Conservation (phyloP, 2,329 filamentous ascomycete species). For the Penicillium sp. region DNA sequence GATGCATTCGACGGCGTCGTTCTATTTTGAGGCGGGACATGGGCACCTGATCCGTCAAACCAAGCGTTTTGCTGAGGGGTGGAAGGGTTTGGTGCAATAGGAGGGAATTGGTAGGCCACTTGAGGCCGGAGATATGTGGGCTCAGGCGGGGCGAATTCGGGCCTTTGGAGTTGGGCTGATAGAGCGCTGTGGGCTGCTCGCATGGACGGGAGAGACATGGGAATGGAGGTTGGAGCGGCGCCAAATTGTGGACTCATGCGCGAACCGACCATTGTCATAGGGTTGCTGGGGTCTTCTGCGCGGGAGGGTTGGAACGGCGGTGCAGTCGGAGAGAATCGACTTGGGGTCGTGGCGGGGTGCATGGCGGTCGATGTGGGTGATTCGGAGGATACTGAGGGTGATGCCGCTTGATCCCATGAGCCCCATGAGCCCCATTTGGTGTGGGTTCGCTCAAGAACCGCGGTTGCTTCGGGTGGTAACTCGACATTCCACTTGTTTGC, state of each 20-base stretch:
- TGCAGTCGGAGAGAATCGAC: conserved; percentile 16
- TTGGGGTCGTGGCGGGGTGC: conserved; percentile 21
- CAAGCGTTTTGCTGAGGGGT: conserved; percentile 30
- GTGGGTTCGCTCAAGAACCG: conserved; percentile 75
- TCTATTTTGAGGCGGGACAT: conserved; percentile 16
- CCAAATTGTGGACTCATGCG: conserved; percentile 19
- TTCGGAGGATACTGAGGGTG: conserved; percentile 31
- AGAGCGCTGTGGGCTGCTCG: conserved; percentile 19
- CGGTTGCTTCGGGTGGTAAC: conserved; percentile 77
- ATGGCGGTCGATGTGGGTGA: conserved; percentile 22
- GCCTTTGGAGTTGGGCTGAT: conserved; percentile 18
- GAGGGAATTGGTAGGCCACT: conserved; percentile 17
- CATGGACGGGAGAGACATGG: conserved; percentile 23
- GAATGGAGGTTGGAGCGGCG: conserved; percentile 1
- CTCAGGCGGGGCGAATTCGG: conserved; percentile 30
- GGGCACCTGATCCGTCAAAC: conserved; percentile 25
- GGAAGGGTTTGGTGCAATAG: conserved; percentile 10
- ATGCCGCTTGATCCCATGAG: conserved; percentile 43
- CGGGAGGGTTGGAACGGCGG: conserved; percentile 5
- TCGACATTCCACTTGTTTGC: conserved; percentile 88
- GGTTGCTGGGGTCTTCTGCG: conserved; percentile 8
- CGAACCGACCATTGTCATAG: conserved; percentile 12
- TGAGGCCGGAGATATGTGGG: conserved; percentile 36
- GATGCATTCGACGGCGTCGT: conserved; percentile 30
- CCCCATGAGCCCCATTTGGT: conserved; percentile 74